Evolutionary conservation across 306 rosid genomes (phyloP), one percentile per base, ranked within the genome.

Genomic region (Amphicarpaea edgeworthii): DNA sequence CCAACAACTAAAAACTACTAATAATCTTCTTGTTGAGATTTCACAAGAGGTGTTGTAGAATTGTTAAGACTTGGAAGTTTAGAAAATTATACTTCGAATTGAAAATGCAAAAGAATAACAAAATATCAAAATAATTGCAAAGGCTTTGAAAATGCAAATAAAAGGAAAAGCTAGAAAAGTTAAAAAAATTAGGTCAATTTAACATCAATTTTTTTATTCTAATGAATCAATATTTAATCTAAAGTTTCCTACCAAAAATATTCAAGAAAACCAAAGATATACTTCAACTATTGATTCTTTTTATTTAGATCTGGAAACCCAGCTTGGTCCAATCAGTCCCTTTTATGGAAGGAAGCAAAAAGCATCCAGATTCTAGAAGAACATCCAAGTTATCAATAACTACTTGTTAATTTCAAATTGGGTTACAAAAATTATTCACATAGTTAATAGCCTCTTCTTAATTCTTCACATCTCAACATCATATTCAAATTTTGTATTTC

Each of bases 381-480:
- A 69, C 60, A 30, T 1, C 2, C 14, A 77, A 32, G 46, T 38
- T 43, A 59, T 24, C 53, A 69, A 79, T 41, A 34, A 50, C 11
- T n/a, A 12, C 2, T 45, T 45, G 28, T 77, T 68, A 43, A 34
- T 53, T 72, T 54, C 73, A 67, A 10, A 70, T 38, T 20, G 69
- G 75, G 61, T 43, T 26, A 42, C 30, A 23, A 17, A 46, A 49
- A 30, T 62, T 15, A 75, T 30, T 34, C 57, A 58, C 63, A 40
- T 12, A 49, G 8, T 43, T 17, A 62, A 76, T 30, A 76, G 43
- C 68, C 51, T 70, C 66, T 26, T 28, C 66, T 26, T 28, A 12
- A 28, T 34, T 20, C 68, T 55, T 70, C 69, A 74, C 28, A n/a
- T 14, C 47, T 41, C 46, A 38, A 4, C 11, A 11, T 57, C 72